These are phyloP conservation scores for Gossypium bickii DNA, from an alignment of 345 rosid species.

Conservation along the genomic window DNA sequence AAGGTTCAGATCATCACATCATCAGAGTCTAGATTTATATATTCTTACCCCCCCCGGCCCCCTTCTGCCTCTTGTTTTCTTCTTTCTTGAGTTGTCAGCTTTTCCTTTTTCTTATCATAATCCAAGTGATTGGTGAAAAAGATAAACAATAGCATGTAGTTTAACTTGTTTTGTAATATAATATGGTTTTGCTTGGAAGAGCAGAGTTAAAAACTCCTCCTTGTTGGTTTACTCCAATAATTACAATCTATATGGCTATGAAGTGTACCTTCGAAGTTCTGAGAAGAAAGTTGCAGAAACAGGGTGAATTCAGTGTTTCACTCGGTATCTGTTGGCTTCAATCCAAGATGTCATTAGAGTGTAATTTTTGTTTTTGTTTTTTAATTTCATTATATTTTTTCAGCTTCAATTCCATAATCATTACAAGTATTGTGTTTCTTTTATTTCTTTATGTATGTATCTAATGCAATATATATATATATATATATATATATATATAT, in stretches of 20 bases:
- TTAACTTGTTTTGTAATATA: background rate
- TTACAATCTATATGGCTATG: too few species aligned
- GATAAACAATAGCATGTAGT: background rate
- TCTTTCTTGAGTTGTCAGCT: background rate
- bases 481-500: background rate
- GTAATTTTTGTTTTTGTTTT: too few species aligned
- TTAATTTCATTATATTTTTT: background rate
- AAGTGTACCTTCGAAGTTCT: too few species aligned
- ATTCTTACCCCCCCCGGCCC: background rate
- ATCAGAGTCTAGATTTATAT: background rate
- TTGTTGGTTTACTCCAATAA: background rate
- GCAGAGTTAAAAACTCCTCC: background rate
- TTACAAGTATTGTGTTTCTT: background rate
- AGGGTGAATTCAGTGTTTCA: background rate
- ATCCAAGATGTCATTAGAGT: background rate
- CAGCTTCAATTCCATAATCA: background rate
- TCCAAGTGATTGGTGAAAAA: slow-evolving; percentile 1
- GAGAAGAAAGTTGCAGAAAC: too few species aligned
- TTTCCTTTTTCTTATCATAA: background rate
- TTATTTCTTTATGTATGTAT: background rate
- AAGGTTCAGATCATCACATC: background rate
- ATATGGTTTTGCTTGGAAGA: background rate
- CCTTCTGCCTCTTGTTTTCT: background rate
- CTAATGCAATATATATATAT: background rate
- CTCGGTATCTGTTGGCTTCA: background rate